Evolutionary conservation across 2,329 filamentous ascomycete genomes (phyloP), one percentile per base, ranked within the genome.

Genomic region (Diaporthe longicolla): DNA sequence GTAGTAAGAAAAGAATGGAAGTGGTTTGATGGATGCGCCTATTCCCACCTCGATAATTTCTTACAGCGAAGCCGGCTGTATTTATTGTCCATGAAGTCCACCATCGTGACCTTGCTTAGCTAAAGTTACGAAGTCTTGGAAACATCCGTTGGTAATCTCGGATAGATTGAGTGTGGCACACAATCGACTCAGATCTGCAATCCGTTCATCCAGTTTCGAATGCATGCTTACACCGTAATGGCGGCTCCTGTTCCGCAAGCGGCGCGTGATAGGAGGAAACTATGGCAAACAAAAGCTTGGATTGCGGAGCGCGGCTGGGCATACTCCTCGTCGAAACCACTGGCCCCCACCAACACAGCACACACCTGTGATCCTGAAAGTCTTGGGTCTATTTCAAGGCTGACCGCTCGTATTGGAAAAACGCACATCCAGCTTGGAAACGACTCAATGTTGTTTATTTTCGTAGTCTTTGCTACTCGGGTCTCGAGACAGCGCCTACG

Each of bases 111-210:
- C 15, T 17, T 68, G 32, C 32, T 68, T 17, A 26, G 15, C 32
- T 32, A 26, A 21, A 54, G 17, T 15, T 26, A 15, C 10, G 1
- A 26, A 15, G 63, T 68, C 63, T 68, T 68, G 63, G 63, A 54
- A 68, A 48, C 45, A 32, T 68, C 63, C 63, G 48, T 40, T 54
- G 43, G 29, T 40, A 54, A 68, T 68, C n/a, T 68, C 63, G 13
- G 48, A 68, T 68, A 68, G 48, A 68, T 68, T 68, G 63, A 40
- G 63, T 54, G 63, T 54, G 32, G 32, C 9, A 40, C 13, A 21
- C 10, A 29, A 26, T 9, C 48, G 4, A n/a, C 19, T 21, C 63
- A 68, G 48, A 54, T 68, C 48, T 40, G 19, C 32, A 54, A 26
- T 21, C 61, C n/a, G 21, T n/a, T 54, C 32, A 37, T 54, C 45